phyloP scores from a whole-genome alignment of 2,329 filamentous ascomycete species.

The Xylariales sp. region DNA sequence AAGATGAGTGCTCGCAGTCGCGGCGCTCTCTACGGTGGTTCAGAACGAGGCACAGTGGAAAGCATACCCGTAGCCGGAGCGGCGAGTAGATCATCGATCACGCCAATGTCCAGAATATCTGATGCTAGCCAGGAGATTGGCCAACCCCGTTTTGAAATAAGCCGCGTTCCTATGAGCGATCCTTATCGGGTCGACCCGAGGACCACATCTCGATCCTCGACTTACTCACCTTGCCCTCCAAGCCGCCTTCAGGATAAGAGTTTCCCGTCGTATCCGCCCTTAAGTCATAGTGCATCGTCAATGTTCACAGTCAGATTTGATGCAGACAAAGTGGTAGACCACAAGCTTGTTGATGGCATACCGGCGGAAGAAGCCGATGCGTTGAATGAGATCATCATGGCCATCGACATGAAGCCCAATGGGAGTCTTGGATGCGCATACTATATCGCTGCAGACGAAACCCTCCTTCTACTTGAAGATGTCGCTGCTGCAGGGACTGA shows the following conservation, averaged over 20 bases:
- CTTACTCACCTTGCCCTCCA: conserved; percentile 19
- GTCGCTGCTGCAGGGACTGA: conserved; percentile 65
- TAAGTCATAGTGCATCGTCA: conserved; percentile 10
- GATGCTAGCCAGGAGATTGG: no score
- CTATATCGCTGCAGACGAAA: conserved; percentile 67
- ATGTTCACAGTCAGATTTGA: conserved; percentile 11
- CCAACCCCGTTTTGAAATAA: no score
- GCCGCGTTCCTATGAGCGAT: no score
- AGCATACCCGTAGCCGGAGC: no score
- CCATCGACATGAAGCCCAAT: conserved; percentile 68
- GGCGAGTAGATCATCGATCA: no score
- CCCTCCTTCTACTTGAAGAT: conserved; percentile 74
- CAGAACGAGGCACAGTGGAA: no score
- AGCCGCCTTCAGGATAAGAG: conserved; percentile 16
- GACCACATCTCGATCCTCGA: conserved; percentile 9
- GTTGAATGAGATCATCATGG: conserved; percentile 71
- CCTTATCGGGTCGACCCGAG: conserved; percentile 9
- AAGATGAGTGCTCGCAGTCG: no score
- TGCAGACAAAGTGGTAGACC: not conserved
- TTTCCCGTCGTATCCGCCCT: conserved; percentile 17
- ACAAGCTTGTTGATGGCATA: conserved; percentile 3
- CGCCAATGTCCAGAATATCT: no score
- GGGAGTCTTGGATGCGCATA: conserved; percentile 79
- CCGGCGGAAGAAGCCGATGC: conserved; percentile 25
- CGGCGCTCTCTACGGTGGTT: no score